Evolutionary conservation across 306 rosid genomes (phyloP), one percentile per base, ranked within the genome.

Genomic region (Hippophae tibetana): DNA sequence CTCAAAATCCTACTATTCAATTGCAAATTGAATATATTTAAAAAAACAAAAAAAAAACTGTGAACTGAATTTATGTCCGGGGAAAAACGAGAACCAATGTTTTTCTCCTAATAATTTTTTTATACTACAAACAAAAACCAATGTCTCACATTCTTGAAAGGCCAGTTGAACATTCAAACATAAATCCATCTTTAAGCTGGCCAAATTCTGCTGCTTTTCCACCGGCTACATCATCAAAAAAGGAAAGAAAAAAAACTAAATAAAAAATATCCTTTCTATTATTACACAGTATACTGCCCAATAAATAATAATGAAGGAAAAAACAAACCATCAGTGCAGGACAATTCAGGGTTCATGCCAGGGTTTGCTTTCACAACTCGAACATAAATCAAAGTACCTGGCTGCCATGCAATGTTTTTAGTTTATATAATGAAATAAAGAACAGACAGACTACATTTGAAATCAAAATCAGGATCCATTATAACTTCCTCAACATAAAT

Each of bases 171-270:
- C 94, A 84, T 51, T 93, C 94, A 63, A 93, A 83, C 83, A 65
- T 85, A 81, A 60, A 88, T 59, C 99, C 99, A 10, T 75, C 93
- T 67, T 84, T 93, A n/a, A 93, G 82, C 25, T 71, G 68, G 44
- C 97, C 97, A 65, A 62, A 93, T 64, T 78, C 94, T 52, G 81
- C 86, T 44, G 94, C 89, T 84, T 88, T 93, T 69, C 95, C 97
- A 66, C 72, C 57, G 13, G 82, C 99, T 93, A 52, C 9, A 18
- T 63, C 60, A 42, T 48, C 60, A 58, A 47, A 63, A 41, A 68
- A 40, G 61, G 48, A 47, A 43, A 51, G 42, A 56, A 9, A 9
- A 58, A 13, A 13, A 8, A 52, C 27, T n/a, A 47, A 57, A 44
- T 27, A 13, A 25, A 27, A 13, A 58, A 27, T 57, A 52, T 9